A percentile compares a stretch with the other conserved stretches of the same genome.
These are phyloP conservation scores for Colletotrichum australisinense DNA, from an alignment of 2,329 filamentous ascomycete genomes.

Conservation along the genomic window DNA sequence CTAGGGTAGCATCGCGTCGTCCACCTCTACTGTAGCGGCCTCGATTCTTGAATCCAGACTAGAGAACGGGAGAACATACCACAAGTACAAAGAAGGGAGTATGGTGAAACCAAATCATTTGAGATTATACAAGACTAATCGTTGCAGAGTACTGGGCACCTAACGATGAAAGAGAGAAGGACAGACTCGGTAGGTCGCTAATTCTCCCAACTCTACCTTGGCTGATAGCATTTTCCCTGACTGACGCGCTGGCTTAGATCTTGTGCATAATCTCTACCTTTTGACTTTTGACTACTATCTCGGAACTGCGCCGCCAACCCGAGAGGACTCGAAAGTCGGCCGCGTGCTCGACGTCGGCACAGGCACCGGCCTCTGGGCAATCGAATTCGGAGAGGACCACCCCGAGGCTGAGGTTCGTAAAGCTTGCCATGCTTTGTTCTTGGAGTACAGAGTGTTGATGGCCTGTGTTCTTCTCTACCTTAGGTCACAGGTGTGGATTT, in stretches of 20 bases:
- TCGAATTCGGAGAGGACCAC: slow-evolving; percentile 43
- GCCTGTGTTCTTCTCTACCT: too few relatives aligned
- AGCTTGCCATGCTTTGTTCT: too few relatives aligned
- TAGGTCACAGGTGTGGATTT: slow-evolving; percentile 65
- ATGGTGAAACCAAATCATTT: background rate
- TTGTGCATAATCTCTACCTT: slow-evolving; percentile 48
- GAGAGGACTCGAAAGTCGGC: slow-evolving; percentile 8
- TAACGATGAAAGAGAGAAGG: slow-evolving; percentile 24
- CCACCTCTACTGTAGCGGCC: slow-evolving; percentile 39
- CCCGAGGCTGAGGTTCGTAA: slow-evolving; percentile 42
- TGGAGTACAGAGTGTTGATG: too few relatives aligned
- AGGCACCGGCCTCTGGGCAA: slow-evolving; percentile 41
- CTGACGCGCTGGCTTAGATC: slow-evolving; percentile 37
- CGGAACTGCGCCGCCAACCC: slow-evolving; percentile 39
- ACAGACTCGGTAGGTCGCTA: slow-evolving; percentile 10
- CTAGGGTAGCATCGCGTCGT: slow-evolving; percentile 14
- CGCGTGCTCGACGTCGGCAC: slow-evolving; percentile 41
- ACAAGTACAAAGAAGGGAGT: slow-evolving; percentile 43
- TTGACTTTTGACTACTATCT: slow-evolving; percentile 47
- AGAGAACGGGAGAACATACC: slow-evolving; percentile 45
- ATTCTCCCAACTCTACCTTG: background rate
- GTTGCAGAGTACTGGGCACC: slow-evolving; percentile 10
- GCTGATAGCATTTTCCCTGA: background rate
- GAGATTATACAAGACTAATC: background rate
- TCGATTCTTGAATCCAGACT: slow-evolving; percentile 40